Evolutionary conservation across 2,329 filamentous ascomycete species (phyloP).

Genomic region (Neocatenulostroma microsporum): DNA sequence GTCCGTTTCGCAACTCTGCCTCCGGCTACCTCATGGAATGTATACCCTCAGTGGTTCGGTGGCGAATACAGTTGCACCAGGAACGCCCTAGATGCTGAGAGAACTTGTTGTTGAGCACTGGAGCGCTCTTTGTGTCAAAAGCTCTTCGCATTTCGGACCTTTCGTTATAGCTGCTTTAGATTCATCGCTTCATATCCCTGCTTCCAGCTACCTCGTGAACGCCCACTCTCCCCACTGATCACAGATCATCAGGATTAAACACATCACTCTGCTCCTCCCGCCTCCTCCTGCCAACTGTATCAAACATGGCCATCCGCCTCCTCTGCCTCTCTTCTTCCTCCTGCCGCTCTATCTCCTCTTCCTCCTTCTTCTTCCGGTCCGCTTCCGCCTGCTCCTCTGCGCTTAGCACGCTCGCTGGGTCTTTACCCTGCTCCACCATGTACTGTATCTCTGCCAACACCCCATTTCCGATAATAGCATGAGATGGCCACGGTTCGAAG

Average conservation of each 20-base stretch:
- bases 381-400: constrained; percentile 35
- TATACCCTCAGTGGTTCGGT: too few relatives aligned
- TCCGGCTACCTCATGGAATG: too few relatives aligned
- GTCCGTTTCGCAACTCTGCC: too few relatives aligned
- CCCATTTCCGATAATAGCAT: constrained; percentile 61
- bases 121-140: too few relatives aligned
- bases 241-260: constrained; percentile 32
- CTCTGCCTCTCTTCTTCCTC: constrained; percentile 22
- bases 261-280: constrained; percentile 17
- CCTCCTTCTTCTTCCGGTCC: constrained; percentile 28
- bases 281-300: constrained; percentile 9
- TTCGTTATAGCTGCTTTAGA: too few relatives aligned
- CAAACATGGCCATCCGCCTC: constrained; percentile 15
- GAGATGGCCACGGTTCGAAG: constrained; percentile 70
- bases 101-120: too few relatives aligned
- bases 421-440: constrained; percentile 54
- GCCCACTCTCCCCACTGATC: too few relatives aligned
- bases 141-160: too few relatives aligned
- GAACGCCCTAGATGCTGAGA: too few relatives aligned
- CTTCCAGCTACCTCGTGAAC: too few relatives aligned
- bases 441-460: constrained; percentile 56
- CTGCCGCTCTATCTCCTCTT: constrained; percentile 34
- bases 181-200: too few relatives aligned
- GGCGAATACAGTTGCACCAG: too few relatives aligned
- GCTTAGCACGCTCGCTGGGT: constrained; percentile 44